Evolutionary conservation across 805 yeast species (phyloP), one percentile per base, ranked within the genome.

Genomic region (Martiniozyma abietophila): DNA sequence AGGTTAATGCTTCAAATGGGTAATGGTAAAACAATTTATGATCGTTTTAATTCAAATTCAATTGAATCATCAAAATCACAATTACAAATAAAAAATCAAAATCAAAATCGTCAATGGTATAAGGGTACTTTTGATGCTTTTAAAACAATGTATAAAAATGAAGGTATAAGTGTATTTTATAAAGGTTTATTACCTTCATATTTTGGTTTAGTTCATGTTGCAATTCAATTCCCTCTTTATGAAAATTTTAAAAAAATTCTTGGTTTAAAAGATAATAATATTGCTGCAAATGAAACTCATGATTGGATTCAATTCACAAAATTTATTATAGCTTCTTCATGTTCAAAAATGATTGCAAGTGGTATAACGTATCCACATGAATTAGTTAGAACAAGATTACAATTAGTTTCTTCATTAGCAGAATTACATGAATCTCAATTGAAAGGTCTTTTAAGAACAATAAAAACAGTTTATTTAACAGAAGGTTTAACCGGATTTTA

Each of bases 311-410:
- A 42, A 22, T 55, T 74, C 24, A 32, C 56, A 10, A 67, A 71
- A 40, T 54, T 76, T 26, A 65, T 77, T 2, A 46, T 64, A 16
- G 94, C 96, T 3, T 80, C 94, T 2, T 71, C 88, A 10, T 47
- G 76, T 9, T 80, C 95, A 4, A 89, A 89, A 55, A 81, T 88
- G 80, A 65, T 80, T 32, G 97, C 97, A 4, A 78, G 92, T 30
- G 67, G 84, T 2, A 65, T 84, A 34, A 89, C 97, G 0, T 89
- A 89, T 53, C 97, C 98, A 2, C 98, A 89, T 59, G 98, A 89
- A 56, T 88, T 89, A 21, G 64, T 92, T 31, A 69, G 98, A 47
- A 88, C 97, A 9, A 69, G 97, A 48, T 71, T 86, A 72, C 98
- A 89, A 59, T 71, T 82, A 22, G 49, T 49, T 29, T 45, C 44